Percentiles rank a stretch among this genome's conserved stretches.
Conservation (phyloP, 1,284 basidiomycete species). For the Cutaneotrichosporon sp. region DNA sequence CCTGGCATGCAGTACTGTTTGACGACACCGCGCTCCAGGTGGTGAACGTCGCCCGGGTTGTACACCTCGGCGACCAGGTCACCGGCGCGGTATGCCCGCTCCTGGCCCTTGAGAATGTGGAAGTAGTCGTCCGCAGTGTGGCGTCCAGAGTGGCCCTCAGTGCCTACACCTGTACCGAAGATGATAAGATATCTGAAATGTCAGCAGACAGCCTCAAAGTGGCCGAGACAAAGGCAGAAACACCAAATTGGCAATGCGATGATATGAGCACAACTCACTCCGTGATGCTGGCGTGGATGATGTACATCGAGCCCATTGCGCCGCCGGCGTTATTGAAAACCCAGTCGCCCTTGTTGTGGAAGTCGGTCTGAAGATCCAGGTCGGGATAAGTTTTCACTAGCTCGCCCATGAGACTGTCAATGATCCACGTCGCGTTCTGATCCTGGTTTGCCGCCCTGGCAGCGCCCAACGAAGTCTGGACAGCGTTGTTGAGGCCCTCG, state of each 20-base stretch:
- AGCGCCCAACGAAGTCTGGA: conserved; percentile 62
- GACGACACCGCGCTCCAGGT: conserved; percentile 70
- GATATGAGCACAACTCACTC: too few relatives aligned
- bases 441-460: conserved; percentile 33
- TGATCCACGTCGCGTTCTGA: conserved; percentile 54
- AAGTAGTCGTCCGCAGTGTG: conserved; percentile 94
- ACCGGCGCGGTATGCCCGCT: conserved; percentile 84
- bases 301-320: conserved; percentile 94
- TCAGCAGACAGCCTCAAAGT: too few relatives aligned
- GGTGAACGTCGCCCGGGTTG: conserved; percentile 73
- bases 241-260: too few relatives aligned
- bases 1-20: conserved; percentile 99
- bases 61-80: conserved; percentile 78
- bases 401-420: conserved; percentile 61
- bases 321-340: conserved; percentile 97
- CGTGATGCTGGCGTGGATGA: conserved; percentile 89
- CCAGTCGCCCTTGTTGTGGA: conserved; percentile 65
- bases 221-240: too few relatives aligned
- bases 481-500: conserved; percentile 59
- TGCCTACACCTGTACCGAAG: conserved; percentile 92
- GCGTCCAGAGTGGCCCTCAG: conserved; percentile 89
- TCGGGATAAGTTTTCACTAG: conserved; percentile 63
- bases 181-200: conserved; percentile 57
- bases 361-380: conserved; percentile 60
- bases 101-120: conserved; percentile 86